Evolutionary conservation across 306 rosid species (phyloP).

Genomic region (Prosopis cineraria): DNA sequence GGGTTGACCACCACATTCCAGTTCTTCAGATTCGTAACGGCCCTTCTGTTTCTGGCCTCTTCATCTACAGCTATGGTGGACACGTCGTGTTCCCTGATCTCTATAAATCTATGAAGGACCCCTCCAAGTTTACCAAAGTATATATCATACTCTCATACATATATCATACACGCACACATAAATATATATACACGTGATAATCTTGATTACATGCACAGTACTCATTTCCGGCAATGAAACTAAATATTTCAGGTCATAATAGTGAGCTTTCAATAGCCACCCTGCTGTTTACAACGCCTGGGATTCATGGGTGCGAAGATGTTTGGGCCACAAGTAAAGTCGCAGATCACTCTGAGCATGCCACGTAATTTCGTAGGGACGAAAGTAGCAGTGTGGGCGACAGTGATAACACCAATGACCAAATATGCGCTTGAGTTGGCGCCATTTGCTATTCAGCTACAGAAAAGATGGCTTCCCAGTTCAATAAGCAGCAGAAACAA

Average conservation of each 20-base stretch:
- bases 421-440: constrained; percentile 81
- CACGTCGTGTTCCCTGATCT: constrained; percentile 75
- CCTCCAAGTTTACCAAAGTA: constrained; percentile 83
- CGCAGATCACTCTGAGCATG: constrained; percentile 84
- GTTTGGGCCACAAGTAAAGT: constrained; percentile 58
- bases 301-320: constrained; percentile 77
- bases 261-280: constrained; percentile 68
- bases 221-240: too few relatives aligned
- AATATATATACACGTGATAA: too few relatives aligned
- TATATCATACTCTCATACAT: too few relatives aligned
- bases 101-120: constrained; percentile 80
- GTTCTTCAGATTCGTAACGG: constrained; percentile 51
- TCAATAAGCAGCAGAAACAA: constrained; percentile 48
- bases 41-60: constrained; percentile 73
- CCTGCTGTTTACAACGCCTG: constrained; percentile 35
- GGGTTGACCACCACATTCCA: constrained; percentile 50
- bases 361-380: constrained; percentile 50
- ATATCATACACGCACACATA: background rate
- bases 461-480: constrained; percentile 52
- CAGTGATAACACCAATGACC: constrained; percentile 76
- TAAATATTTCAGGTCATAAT: constrained; percentile 54
- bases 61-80: constrained; percentile 63
- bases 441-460: constrained; percentile 72
- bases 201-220: too few relatives aligned
- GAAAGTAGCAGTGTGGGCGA: constrained; percentile 76